phyloP scores from a whole-genome alignment of 148 eudicot species.

The Selenicereus undatus region DNA sequence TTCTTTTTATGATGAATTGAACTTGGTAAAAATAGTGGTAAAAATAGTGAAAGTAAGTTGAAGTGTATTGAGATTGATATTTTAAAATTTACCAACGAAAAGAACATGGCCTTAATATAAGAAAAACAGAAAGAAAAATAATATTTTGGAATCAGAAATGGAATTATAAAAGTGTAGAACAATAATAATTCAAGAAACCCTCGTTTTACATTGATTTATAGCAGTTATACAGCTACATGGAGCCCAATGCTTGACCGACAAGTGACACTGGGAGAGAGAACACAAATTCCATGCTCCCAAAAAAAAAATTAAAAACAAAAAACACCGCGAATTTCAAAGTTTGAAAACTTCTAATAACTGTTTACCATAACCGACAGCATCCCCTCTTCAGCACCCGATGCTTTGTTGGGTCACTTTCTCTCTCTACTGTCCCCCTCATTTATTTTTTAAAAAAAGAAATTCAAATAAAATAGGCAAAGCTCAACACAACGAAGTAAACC shows the following conservation, averaged over 20 bases:
- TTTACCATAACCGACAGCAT: background rate
- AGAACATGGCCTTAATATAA: too few species aligned
- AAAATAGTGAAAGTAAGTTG: too few species aligned
- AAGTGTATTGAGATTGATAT: too few species aligned
- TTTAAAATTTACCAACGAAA: too few species aligned
- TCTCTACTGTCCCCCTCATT: background rate
- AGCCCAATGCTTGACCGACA: background rate
- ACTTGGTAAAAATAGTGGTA: too few species aligned
- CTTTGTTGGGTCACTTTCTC: background rate
- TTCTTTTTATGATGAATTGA: too few species aligned
- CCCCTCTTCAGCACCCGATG: background rate
- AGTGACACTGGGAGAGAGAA: background rate
- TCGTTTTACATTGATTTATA: background rate
- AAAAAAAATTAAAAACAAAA: background rate
- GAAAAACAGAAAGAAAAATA: too few species aligned
- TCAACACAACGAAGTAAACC: too few species aligned
- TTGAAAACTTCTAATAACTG: background rate
- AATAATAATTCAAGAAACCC: background rate
- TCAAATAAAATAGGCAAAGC: too few species aligned
- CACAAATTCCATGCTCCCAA: background rate
- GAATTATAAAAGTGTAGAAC: background rate
- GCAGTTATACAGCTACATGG: background rate
- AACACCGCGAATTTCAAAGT: background rate
- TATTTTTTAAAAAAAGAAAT: too few species aligned
- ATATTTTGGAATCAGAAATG: background rate